These are phyloP conservation scores for Fusarium keratoplasticum DNA, from an alignment of 2,329 filamentous ascomycete genomes.

Conservation along the genomic window DNA sequence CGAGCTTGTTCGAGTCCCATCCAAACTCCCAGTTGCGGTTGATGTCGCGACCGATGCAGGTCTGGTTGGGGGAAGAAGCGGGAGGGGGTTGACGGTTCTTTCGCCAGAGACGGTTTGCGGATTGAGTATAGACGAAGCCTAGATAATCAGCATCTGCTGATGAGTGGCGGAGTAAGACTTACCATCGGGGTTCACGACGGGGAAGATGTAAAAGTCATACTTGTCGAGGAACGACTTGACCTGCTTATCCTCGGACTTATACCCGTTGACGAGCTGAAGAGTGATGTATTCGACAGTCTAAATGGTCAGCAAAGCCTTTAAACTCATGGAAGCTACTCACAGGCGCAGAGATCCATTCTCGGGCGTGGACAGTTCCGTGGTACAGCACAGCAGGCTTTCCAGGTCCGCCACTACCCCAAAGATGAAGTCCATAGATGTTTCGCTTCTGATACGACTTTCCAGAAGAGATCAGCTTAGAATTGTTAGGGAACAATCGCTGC, in stretches of 20 bases:
- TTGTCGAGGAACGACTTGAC: conserved; percentile 61
- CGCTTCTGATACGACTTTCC: conserved; percentile 59
- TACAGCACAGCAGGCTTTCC: conserved; percentile 62
- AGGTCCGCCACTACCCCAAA: conserved; percentile 58
- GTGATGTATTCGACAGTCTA: conserved; percentile 61
- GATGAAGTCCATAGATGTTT: conserved; percentile 68
- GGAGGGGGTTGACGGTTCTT: conserved; percentile 61
- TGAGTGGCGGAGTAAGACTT: background rate
- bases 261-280: conserved; percentile 57
- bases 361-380: conserved; percentile 64
- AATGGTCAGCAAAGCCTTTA: background rate
- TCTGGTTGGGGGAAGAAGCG: conserved; percentile 31
- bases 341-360: conserved; percentile 66
- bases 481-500: conserved; percentile 54
- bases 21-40: conserved; percentile 66
- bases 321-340: conserved; percentile 56
- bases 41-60: conserved; percentile 63
- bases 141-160: background rate
- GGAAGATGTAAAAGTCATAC: conserved; percentile 68
- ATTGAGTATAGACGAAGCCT: conserved; percentile 61
- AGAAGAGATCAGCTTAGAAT: conserved; percentile 59
- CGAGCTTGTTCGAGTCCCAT: conserved; percentile 58
- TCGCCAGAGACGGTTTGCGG: conserved; percentile 61
- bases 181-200: conserved; percentile 62
- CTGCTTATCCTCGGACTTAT: conserved; percentile 49